Evolutionary conservation across 108 stramenopile genomes (phyloP).

Genomic region (Parmales sp.): DNA sequence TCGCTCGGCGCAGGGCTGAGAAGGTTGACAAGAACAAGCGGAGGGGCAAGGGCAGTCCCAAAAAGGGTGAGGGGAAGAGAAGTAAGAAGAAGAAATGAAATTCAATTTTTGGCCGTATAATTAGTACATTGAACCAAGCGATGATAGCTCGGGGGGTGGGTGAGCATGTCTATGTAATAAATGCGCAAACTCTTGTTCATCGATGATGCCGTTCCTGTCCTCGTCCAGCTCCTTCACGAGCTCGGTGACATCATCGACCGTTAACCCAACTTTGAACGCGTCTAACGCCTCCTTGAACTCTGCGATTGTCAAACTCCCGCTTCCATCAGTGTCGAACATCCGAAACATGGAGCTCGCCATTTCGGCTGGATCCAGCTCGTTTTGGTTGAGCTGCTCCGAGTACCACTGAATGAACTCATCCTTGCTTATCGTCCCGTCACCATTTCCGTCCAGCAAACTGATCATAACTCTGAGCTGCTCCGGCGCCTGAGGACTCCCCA

Average conservation of each 20-base stretch:
- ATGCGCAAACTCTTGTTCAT: conserved; percentile 34
- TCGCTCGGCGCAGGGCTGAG: too few species aligned
- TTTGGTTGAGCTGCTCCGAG: background rate
- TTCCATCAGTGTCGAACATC: conserved; percentile 34
- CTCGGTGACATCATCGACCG: conserved; percentile 34
- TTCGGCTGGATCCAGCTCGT: conserved; percentile 14
- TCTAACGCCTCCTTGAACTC: conserved; percentile 40
- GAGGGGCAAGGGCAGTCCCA: too few species aligned
- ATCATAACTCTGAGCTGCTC: conserved; percentile 21
- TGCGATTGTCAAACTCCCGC: conserved; percentile 28
- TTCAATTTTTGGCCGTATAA: too few species aligned
- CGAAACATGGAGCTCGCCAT: conserved; percentile 31
- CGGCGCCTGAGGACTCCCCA: conserved; percentile 17
- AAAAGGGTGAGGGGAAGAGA: too few species aligned
- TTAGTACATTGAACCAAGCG: background rate
- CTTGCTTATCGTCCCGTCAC: conserved; percentile 24
- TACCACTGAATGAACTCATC: conserved; percentile 15
- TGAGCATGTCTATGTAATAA: conserved; percentile 14
- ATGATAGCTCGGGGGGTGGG: background rate
- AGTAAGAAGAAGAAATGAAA: too few species aligned
- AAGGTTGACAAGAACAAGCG: too few species aligned
- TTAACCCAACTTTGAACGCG: conserved; percentile 29
- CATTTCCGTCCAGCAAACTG: conserved; percentile 28
- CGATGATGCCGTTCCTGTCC: conserved; percentile 28
- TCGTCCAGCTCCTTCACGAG: conserved; percentile 43